A percentile compares a stretch with the other conserved stretches of the same genome.
Conservation (phyloP, 805 yeast genomes). For the Metschnikowia lachancei region DNA sequence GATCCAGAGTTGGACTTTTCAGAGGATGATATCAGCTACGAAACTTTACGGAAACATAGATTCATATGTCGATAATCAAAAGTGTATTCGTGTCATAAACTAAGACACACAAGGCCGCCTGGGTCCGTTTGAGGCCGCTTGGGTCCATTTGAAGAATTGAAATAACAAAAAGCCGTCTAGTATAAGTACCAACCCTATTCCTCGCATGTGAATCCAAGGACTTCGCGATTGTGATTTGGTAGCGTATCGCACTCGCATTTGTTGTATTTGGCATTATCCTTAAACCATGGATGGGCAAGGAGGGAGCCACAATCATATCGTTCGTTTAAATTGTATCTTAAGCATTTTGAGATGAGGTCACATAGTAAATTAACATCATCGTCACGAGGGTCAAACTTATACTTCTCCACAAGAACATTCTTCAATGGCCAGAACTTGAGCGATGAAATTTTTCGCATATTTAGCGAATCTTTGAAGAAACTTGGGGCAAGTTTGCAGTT, state of each 20-base stretch:
- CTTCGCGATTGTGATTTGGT: conserved; percentile 25
- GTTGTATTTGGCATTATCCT: conserved; percentile 12
- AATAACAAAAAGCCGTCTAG: conserved; percentile 2
- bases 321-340: conserved; percentile 46
- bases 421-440: conserved; percentile 86
- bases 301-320: conserved; percentile 56
- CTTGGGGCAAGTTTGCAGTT: conserved; percentile 57
- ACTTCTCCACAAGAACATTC: conserved; percentile 81
- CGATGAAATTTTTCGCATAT: conserved; percentile 73
- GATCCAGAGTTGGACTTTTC: conserved; percentile 12
- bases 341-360: conserved; percentile 50
- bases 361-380: conserved; percentile 38
- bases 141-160: conserved; percentile 8
- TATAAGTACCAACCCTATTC: conserved; percentile 15
- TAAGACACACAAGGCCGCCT: conserved; percentile 3
- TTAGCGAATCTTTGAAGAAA: conserved; percentile 65
- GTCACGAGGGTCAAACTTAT: conserved; percentile 50
- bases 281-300: conserved; percentile 53
- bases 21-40: conserved; percentile 12
- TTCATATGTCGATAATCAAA: conserved; percentile 10
- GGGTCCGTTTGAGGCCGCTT: conserved; percentile 4
- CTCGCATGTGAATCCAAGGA: conserved; percentile 34
- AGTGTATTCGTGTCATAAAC: neutral
- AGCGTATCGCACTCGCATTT: conserved; percentile 21
- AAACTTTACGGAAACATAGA: conserved; percentile 16